Conservation (phyloP, 2,329 filamentous ascomycete species). For the Colletotrichum lentis region DNA sequence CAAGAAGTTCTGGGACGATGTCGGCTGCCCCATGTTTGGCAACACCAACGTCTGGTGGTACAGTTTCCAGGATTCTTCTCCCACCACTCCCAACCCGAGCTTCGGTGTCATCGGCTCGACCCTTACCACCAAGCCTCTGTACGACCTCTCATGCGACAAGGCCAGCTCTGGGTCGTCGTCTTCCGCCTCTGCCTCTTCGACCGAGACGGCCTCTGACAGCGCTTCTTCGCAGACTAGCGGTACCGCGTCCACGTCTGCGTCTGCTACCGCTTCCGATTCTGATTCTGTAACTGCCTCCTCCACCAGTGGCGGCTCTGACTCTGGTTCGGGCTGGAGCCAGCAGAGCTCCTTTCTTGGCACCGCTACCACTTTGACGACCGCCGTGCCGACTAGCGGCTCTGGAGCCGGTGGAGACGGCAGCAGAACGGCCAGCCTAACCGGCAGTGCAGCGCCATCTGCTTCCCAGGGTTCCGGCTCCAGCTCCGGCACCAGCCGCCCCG, state of each 20-base stretch:
- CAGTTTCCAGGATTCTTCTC: conserved; percentile 73
- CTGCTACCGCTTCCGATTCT: conserved; percentile 37
- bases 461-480: conserved; percentile 25
- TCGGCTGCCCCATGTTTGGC: conserved; percentile 76
- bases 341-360: conserved; percentile 19
- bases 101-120: conserved; percentile 73
- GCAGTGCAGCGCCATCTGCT: conserved; percentile 40
- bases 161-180: conserved; percentile 37
- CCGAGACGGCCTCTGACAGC: conserved; percentile 35
- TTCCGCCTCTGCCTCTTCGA: conserved; percentile 37
- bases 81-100: conserved; percentile 68
- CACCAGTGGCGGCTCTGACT: conserved; percentile 24
- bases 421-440: conserved; percentile 39
- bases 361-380: conserved; percentile 37
- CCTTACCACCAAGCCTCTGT: conserved; percentile 64
- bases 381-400: conserved; percentile 34
- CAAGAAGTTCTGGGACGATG: conserved; percentile 80
- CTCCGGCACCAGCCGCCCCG: conserved; percentile 38
- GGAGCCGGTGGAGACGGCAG: conserved; percentile 8
- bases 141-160: conserved; percentile 67
- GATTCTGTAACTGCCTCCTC: conserved; percentile 28
- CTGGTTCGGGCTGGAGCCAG: conserved; percentile 35
- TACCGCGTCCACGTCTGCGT: conserved; percentile 22
- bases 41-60: conserved; percentile 78
- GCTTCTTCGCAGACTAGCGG: conserved; percentile 34